Base-by-base conservation (phyloP, 2,329 filamentous ascomycete species). In the Graphilbum fragrans region DNA sequence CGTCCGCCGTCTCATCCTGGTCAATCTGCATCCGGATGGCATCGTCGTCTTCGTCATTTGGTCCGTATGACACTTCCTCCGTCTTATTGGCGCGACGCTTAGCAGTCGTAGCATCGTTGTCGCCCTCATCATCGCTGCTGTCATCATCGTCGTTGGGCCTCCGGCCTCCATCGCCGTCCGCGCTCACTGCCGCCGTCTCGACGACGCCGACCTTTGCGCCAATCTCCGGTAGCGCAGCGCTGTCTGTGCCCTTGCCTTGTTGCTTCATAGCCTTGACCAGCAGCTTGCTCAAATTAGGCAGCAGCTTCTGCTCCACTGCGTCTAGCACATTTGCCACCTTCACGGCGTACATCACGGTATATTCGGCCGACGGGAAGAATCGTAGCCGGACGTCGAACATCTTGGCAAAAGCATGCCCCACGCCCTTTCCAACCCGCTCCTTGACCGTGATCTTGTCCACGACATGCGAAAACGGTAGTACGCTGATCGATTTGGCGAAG, bases 401-500 rank as follows among this genome's bases (percentile, higher is more conserved):
- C 65, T 93, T 95, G 41, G 86, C 85, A 52, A 85, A 72, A 1
- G 70, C 64, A 53, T 79, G 73, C 5, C 75, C 75, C 25, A 76
- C 63, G 33, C 86, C 86, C 44, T 74, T 72, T 12, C 85, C 85
- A 40, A 90, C 76, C 22, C 73, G 77, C 61, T 98, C 93, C 41
- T 77, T 80, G 19, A 96, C 83, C 2, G 72, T 77, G 14, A 86
- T 82, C 48, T 80, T 79, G 56, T 96, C 85, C 23, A 95, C 64
- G 29, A 98, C 77, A 52, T 93, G 82, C 0, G 85, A 80, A 35
- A 98, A 70, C 4, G 83, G 85, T 35, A 96, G 72, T 47, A 83
- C 79, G 55, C 85, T 94, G 55, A 96, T 94, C 21, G 80, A 83
- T 65, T 98, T 98, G 37, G 88, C 82, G 55, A 98, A 96, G 37